A percentile compares a stretch with the other conserved stretches of the same genome.
phyloP scores from a whole-genome alignment of 1,139 yeast genomes.

The Yamadazyma taylorii region DNA sequence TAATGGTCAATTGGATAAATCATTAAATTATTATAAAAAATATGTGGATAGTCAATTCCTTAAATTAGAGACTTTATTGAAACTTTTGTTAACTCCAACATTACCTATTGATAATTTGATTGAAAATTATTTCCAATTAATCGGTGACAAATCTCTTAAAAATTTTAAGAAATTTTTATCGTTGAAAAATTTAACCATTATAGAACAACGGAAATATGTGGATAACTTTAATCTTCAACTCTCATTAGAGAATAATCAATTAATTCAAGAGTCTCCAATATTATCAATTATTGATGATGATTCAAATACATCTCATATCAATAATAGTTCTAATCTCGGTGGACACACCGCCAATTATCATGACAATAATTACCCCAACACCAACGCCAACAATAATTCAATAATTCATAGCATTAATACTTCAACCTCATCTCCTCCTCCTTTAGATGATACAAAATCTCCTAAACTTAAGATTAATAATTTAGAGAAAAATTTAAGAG shows the following conservation, averaged over 20 bases:
- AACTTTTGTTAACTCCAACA: slow-evolving; percentile 61
- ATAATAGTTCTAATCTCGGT: background rate
- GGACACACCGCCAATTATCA: too few species aligned
- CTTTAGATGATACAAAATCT: slow-evolving; percentile 22
- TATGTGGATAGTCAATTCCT: slow-evolving; percentile 50
- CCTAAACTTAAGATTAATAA: slow-evolving; percentile 48
- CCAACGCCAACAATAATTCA: background rate
- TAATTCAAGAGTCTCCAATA: slow-evolving; percentile 19
- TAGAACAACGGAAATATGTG: slow-evolving; percentile 52
- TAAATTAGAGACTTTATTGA: slow-evolving; percentile 62
- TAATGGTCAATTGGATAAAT: slow-evolving; percentile 8
- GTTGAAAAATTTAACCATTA: slow-evolving; percentile 49
- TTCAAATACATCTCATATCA: background rate
- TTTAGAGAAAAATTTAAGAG: slow-evolving; percentile 55
- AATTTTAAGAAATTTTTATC: slow-evolving; percentile 67
- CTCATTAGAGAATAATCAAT: slow-evolving; percentile 44
- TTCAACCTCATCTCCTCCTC: slow-evolving; percentile 14
- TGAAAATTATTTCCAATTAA: slow-evolving; percentile 62
- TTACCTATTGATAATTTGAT: slow-evolving; percentile 66
- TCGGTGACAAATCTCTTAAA: slow-evolving; percentile 62
- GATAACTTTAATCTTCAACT: slow-evolving; percentile 64
- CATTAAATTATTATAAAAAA: slow-evolving; percentile 34
- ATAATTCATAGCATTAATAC: background rate
- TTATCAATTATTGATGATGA: slow-evolving; percentile 15
- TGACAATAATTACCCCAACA: too few species aligned